Conservation (phyloP, 148 eudicot species). For the Rhododendron molle region DNA sequence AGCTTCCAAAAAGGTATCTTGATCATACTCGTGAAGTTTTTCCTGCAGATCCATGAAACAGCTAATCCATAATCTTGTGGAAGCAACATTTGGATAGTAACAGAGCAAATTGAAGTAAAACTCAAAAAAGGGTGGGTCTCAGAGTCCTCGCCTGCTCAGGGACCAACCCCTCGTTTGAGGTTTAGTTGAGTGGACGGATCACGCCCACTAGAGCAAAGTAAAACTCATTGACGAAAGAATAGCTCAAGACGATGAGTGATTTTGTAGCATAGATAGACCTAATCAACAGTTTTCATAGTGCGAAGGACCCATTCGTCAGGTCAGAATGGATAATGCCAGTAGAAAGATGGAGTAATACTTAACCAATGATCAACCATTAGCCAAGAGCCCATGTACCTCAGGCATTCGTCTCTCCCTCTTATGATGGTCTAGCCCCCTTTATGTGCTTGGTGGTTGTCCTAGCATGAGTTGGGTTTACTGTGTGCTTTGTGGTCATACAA, state of each 20-base stretch:
- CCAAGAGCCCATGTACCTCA: neutral
- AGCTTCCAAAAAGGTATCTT: neutral
- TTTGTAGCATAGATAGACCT: neutral
- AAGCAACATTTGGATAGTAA: neutral
- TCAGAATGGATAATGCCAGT: neutral
- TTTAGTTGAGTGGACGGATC: neutral
- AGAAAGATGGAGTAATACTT: neutral
- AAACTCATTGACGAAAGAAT: neutral
- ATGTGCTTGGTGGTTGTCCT: neutral
- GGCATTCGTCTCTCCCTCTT: neutral
- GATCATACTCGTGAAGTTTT: neutral
- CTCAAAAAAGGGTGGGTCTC: neutral
- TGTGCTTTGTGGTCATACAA: neutral
- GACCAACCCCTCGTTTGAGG: no score
- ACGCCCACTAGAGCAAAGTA: neutral
- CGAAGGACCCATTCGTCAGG: neutral
- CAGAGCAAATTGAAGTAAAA: neutral
- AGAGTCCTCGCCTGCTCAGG: no score
- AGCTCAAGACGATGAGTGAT: neutral
- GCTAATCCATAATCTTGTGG: neutral
- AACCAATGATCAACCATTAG: neutral
- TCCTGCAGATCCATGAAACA: conserved; percentile 1
- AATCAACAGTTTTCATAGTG: neutral
- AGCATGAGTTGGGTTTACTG: neutral
- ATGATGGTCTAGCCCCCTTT: no score